These are phyloP conservation scores for Leersia perrieri DNA, from an alignment of 176 grass and related monocot species.

Conservation along the genomic window DNA sequence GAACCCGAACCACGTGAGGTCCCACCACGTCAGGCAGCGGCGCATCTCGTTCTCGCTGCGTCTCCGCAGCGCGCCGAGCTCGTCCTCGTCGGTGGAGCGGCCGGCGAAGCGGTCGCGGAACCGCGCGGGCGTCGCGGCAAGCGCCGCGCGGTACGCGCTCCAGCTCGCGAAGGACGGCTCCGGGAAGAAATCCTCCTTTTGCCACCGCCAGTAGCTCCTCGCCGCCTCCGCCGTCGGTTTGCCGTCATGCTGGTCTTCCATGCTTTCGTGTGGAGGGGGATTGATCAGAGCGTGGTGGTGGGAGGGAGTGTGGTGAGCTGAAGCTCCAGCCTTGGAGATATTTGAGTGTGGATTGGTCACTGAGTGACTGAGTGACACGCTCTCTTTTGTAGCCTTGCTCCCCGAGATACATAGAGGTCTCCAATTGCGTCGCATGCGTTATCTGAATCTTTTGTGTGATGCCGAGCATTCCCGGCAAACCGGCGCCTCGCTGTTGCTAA, in stretches of 20 bases:
- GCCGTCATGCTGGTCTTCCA: neutral
- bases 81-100: slow-evolving; percentile 62
- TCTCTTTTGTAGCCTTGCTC: neutral
- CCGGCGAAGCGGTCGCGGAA: slow-evolving; percentile 59
- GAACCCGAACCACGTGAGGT: slow-evolving; percentile 95
- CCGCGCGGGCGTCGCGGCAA: slow-evolving; percentile 36
- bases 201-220: slow-evolving; percentile 81
- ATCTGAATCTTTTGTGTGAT: neutral
- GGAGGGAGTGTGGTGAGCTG: slow-evolving; percentile 5
- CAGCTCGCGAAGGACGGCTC: slow-evolving; percentile 91
- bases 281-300: neutral
- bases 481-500: neutral
- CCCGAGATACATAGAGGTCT: neutral
- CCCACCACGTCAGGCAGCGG: slow-evolving; percentile 93
- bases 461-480: neutral
- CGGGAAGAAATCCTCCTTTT: slow-evolving; percentile 85
- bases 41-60: slow-evolving; percentile 94
- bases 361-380: neutral
- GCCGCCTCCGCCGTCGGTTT: neutral
- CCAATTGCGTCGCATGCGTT: neutral
- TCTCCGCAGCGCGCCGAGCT: slow-evolving; percentile 59
- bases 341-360: neutral
- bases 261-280: slow-evolving; percentile 6
- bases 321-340: slow-evolving; percentile 19
- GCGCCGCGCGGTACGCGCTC: slow-evolving; percentile 54